Percentiles rank a stretch among this genome's conserved stretches.
phyloP scores from a whole-genome alignment of 2,329 filamentous ascomycete species.

The Canariomyces notabilis region DNA sequence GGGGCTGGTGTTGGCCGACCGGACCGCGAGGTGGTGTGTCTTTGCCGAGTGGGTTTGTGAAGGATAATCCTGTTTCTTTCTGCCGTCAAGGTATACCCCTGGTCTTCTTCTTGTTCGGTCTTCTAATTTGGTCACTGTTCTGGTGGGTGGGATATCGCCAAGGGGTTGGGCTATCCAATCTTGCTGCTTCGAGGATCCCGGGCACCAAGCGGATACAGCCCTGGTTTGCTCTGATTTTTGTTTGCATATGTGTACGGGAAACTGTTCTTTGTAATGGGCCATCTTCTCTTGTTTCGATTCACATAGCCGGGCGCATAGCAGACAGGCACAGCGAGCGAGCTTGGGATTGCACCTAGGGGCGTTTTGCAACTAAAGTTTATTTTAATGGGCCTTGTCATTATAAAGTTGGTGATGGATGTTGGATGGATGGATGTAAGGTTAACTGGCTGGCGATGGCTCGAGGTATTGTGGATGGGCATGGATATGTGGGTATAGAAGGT shows the following conservation, averaged over 20 bases:
- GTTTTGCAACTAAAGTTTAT: neutral
- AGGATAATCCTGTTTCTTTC: constrained; percentile 8
- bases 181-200: neutral
- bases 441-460: no score
- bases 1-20: constrained; percentile 74
- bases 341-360: constrained; percentile 8
- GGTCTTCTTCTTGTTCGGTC: no score
- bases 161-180: no score
- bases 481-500: no score
- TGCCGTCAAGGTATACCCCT: no score
- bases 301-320: neutral
- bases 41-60: constrained; percentile 78
- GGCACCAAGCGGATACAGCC: no score
- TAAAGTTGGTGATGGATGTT: neutral
- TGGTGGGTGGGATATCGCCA: no score
- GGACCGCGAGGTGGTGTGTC: constrained; percentile 84
- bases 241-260: neutral
- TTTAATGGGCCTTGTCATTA: neutral
- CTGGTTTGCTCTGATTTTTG: neutral
- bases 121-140: no score
- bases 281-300: neutral
- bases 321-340: neutral
- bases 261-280: neutral
- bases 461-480: no score
- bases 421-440: neutral